Evolutionary conservation across 208 protist species (phyloP).

Genomic region (Acanthamoeba quina): DNA sequence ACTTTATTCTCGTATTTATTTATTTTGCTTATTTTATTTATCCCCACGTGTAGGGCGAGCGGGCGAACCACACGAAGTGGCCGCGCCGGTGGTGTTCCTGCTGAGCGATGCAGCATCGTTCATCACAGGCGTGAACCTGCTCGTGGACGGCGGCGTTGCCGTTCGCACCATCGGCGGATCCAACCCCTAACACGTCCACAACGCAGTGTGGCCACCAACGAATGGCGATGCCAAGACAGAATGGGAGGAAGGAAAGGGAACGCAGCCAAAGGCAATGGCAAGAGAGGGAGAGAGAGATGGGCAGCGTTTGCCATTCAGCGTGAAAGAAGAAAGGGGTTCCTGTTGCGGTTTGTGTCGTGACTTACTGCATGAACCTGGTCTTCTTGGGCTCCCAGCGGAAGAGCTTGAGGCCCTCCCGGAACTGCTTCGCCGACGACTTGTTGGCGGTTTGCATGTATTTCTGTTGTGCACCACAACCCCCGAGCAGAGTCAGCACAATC

Average conservation of each 20-base stretch:
- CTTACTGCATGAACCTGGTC: conserved; percentile 49
- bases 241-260: too few relatives aligned
- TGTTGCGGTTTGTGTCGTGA: neutral
- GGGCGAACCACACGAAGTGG: neutral
- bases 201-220: too few relatives aligned
- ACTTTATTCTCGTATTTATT: neutral
- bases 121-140: neutral
- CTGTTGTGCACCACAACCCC: neutral
- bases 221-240: too few relatives aligned
- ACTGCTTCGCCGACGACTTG: conserved; percentile 53
- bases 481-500: neutral
- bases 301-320: neutral
- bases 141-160: conserved; percentile 11
- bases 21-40: too few relatives aligned
- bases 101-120: conserved; percentile 11
- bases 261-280: neutral
- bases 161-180: neutral
- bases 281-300: neutral
- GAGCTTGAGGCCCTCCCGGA: conserved; percentile 54
- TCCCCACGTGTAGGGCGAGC: neutral
- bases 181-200: neutral
- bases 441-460: conserved; percentile 69
- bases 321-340: neutral
- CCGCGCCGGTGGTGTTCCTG: neutral
- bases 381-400: conserved; percentile 64